Evolutionary conservation across 2,329 filamentous ascomycete genomes (phyloP), one percentile per base, ranked within the genome.

Genomic region (Neofusicoccum sp.): DNA sequence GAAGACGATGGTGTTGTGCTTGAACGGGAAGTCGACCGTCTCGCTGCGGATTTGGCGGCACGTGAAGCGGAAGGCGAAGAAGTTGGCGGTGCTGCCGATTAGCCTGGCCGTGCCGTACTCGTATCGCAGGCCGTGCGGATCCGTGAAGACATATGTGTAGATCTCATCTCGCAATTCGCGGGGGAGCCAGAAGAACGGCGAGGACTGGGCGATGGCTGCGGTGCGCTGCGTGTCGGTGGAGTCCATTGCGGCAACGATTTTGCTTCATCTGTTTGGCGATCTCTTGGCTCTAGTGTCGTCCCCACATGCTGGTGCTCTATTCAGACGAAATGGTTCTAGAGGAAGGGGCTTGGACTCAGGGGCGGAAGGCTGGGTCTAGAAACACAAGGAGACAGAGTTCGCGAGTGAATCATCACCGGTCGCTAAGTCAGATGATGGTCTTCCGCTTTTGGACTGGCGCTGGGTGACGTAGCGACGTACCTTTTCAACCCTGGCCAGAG

Each of bases 91-190:
- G 30, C 43, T 28, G 31, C 44, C 44, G 9, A 53, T 11, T 16
- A 60, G 38, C 16, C 47, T 28, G 26, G 40, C 48, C 16, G 47
- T 60, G 11, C 47, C 58, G 41, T 53, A 53, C 33, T 60, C 47
- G 38, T 60, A 60, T 3, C 47, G 58, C 47, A 60, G 58, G n/a
- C 48, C 58, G 16, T 20, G 30, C 20, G 47, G 40, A 12, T 53
- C 58, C 7, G 47, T 60, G 48, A 60, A 45, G 38, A 54, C 48
- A 7, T 45, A 24, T 5, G 36, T 41, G 47, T 53, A 60, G 48
- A 60, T 38, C 28, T 44, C 33, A 24, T 60, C 58, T 4, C 58
- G 47, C 12, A 60, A 40, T n/a, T 60, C 58, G 58, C 58, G 58
- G 3, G 58, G 58, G n/a, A 60, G 58, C 30, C 47, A 34, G 38